phyloP scores from a whole-genome alignment of 306 rosid species.

The Leucaena leucocephala region DNA sequence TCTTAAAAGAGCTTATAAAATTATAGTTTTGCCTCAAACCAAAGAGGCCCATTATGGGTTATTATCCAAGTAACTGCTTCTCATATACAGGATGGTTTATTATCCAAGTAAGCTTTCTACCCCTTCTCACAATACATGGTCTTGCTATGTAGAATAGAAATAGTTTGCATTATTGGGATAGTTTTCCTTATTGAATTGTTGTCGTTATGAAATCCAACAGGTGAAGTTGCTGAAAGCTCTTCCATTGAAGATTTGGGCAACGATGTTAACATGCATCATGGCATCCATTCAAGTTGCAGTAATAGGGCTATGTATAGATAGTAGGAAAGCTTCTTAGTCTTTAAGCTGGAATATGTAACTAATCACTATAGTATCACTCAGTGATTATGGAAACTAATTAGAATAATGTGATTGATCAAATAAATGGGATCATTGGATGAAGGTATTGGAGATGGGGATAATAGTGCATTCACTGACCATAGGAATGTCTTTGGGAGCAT shows the following conservation, averaged over 20 bases:
- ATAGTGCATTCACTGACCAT: too few relatives aligned
- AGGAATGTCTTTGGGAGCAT: too few relatives aligned
- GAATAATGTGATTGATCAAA: too few relatives aligned
- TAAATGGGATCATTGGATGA: too few relatives aligned
- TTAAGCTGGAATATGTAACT: constrained; percentile 62
- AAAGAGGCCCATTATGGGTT: too few relatives aligned
- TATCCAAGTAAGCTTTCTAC: not conserved
- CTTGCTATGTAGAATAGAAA: not conserved
- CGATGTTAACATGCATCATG: constrained; percentile 56
- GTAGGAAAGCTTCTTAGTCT: constrained; percentile 48
- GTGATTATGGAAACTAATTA: too few relatives aligned
- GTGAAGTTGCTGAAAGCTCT: constrained; percentile 47
- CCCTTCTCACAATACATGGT: too few relatives aligned
- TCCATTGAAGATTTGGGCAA: constrained; percentile 56
- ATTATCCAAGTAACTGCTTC: constrained; percentile 58
- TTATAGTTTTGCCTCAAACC: too few relatives aligned
- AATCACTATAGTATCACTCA: constrained; percentile 62
- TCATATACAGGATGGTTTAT: constrained; percentile 48
- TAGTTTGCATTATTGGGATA: not conserved
- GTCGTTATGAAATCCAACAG: constrained; percentile 39
- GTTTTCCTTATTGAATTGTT: not conserved
- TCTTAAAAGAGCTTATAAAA: too few relatives aligned
- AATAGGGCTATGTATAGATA: constrained; percentile 50
- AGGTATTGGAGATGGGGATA: too few relatives aligned
- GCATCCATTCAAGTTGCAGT: constrained; percentile 40